Conservation (phyloP, 768 basidiomycete genomes). For the Boletus vermiculosoides region DNA sequence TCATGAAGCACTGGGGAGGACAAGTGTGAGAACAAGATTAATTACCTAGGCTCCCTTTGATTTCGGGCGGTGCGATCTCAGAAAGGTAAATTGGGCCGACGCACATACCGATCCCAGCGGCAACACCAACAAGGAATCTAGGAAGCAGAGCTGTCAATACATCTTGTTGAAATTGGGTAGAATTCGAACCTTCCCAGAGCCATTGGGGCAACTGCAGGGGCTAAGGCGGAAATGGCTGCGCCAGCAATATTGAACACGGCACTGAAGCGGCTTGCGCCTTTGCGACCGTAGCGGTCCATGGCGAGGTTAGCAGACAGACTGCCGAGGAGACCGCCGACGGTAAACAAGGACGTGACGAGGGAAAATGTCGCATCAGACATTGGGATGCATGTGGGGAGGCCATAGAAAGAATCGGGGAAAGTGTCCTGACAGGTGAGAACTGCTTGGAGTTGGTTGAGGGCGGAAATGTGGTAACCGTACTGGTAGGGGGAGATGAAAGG, state of each 20-base stretch:
- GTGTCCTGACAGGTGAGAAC: conserved; percentile 65
- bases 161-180: background rate
- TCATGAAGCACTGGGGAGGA: background rate
- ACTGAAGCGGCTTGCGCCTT: conserved; percentile 60
- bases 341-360: conserved; percentile 80
- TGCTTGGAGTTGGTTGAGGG: conserved; percentile 84
- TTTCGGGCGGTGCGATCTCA: conserved; percentile 76
- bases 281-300: conserved; percentile 73
- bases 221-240: conserved; percentile 62
- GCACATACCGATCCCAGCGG: conserved; percentile 70
- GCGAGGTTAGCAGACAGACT: conserved; percentile 64
- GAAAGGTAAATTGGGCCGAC: conserved; percentile 84
- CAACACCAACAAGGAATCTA: conserved; percentile 67
- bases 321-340: conserved; percentile 82
- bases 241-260: conserved; percentile 57
- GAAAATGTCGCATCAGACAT: conserved; percentile 81
- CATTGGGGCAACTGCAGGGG: conserved; percentile 53
- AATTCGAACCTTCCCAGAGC: conserved; percentile 62
- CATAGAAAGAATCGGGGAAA: conserved; percentile 24
- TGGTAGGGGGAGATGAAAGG: conserved; percentile 24
- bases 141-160: background rate
- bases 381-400: conserved; percentile 71
- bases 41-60: conserved; percentile 73
- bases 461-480: conserved; percentile 93
- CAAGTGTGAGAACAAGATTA: conserved; percentile 26